Evolutionary conservation across 306 rosid species (phyloP).

Genomic region (Castanospermum australe): DNA sequence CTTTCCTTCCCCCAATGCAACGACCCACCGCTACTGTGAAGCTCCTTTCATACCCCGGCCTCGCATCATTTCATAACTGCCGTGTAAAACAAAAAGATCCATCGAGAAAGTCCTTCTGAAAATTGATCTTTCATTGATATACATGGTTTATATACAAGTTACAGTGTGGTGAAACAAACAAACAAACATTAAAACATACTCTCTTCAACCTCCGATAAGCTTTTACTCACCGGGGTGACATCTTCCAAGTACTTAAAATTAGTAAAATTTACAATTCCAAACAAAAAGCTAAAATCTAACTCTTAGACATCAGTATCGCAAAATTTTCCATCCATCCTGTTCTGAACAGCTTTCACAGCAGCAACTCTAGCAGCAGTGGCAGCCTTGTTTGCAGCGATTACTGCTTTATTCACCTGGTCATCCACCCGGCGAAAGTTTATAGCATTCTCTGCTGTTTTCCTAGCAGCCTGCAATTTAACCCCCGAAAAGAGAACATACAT

Average conservation of each 20-base stretch:
- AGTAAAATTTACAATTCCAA: conserved; percentile 65
- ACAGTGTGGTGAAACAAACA: conserved; percentile 55
- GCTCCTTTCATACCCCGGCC: neutral
- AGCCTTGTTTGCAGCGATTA: conserved; percentile 76
- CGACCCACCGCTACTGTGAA: neutral
- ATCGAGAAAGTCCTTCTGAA: conserved; percentile 17
- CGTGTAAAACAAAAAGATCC: conserved; percentile 14
- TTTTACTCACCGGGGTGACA: conserved; percentile 74
- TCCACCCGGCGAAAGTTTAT: conserved; percentile 66
- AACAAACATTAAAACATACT: conserved; percentile 45
- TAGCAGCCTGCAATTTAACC: conserved; percentile 63
- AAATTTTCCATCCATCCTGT: conserved; percentile 88
- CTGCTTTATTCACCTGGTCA: conserved; percentile 78
- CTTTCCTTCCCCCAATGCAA: neutral
- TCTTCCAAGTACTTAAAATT: conserved; percentile 52
- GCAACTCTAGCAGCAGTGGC: conserved; percentile 99
- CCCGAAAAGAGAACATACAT: neutral
- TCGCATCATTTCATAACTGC: conserved; percentile 25
- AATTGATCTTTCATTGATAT: conserved; percentile 59
- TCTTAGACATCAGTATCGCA: conserved; percentile 60
- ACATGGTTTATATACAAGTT: conserved; percentile 79
- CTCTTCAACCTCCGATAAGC: conserved; percentile 71
- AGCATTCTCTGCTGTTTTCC: conserved; percentile 77
- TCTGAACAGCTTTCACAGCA: conserved; percentile 96
- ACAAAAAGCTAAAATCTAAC: conserved; percentile 38